phyloP scores from a whole-genome alignment of 768 basidiomycete genomes.

The Auricularia heimuer region DNA sequence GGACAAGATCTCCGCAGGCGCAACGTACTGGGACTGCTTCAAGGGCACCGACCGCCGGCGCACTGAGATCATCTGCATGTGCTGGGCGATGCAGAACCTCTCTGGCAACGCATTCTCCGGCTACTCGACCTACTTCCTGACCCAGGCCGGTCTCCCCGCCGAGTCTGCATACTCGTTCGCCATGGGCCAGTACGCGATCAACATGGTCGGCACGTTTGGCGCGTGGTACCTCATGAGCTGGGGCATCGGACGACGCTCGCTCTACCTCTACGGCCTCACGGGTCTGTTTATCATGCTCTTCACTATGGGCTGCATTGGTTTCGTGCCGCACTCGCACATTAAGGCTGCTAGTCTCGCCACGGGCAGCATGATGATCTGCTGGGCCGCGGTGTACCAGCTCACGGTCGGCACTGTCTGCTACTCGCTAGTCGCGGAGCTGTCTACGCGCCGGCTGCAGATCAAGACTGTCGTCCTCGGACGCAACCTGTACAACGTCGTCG shows the following conservation, averaged over 20 bases:
- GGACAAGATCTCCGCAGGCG: conserved; percentile 19
- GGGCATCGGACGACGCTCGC: conserved; percentile 21
- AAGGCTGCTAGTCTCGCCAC: conserved; percentile 15
- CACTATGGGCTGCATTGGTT: conserved; percentile 23
- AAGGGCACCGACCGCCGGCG: conserved; percentile 21
- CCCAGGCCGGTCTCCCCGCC: conserved; percentile 16
- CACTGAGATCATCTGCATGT: conserved; percentile 23
- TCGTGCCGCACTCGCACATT: conserved; percentile 8
- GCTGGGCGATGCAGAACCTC: conserved; percentile 20
- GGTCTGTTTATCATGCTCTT: conserved; percentile 18
- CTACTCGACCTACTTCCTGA: conserved; percentile 13
- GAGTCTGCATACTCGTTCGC: conserved; percentile 13
- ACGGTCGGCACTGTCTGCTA: conserved; percentile 21
- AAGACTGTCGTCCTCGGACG: conserved; percentile 22
- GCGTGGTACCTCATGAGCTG: conserved; percentile 19
- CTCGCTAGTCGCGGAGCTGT: conserved; percentile 20
- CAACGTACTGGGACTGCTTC: conserved; percentile 26
- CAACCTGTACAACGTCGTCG: conserved; percentile 10
- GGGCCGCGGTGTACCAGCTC: conserved; percentile 21
- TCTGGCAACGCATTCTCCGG: conserved; percentile 14
- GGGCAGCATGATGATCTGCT: conserved; percentile 22
- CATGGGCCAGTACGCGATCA: conserved; percentile 15
- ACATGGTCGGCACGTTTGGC: conserved; percentile 20
- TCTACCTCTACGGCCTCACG: conserved; percentile 24
- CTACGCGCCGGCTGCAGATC: conserved; percentile 20